phyloP scores from a whole-genome alignment of 768 basidiomycete species.

The Amyloporia xantha region DNA sequence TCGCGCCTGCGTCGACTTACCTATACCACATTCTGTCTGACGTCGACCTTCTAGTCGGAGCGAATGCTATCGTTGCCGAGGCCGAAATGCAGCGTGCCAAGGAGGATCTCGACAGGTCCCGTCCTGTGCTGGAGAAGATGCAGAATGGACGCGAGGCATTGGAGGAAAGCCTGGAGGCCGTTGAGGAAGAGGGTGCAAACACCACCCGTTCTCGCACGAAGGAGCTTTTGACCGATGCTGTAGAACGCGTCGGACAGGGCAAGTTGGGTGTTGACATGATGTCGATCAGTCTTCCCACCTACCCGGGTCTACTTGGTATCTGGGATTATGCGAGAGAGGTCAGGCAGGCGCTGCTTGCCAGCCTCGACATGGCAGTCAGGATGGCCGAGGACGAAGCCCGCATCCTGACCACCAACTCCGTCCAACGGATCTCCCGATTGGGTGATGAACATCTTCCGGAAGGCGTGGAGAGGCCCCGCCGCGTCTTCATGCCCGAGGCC shows the following conservation, averaged over 20 bases:
- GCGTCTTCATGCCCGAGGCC: constrained; percentile 93
- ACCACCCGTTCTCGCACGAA: constrained; percentile 48
- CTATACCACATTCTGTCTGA: constrained; percentile 83
- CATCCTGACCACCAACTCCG: constrained; percentile 52
- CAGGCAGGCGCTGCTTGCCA: constrained; percentile 65
- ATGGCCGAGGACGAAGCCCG: constrained; percentile 83
- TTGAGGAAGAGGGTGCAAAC: constrained; percentile 72
- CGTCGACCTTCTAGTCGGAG: constrained; percentile 76
- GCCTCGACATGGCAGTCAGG: constrained; percentile 73
- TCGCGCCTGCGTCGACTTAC: constrained; percentile 89
- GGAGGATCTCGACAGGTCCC: constrained; percentile 56
- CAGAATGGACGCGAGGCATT: constrained; percentile 62
- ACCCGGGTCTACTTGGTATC: constrained; percentile 74
- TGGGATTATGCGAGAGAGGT: constrained; percentile 87
- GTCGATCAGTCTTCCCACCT: constrained; percentile 56
- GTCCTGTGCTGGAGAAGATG: constrained; percentile 88
- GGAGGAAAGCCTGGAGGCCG: constrained; percentile 72
- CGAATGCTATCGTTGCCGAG: constrained; percentile 84
- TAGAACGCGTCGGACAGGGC: constrained; percentile 75
- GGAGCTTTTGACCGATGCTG: constrained; percentile 52
- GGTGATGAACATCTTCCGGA: constrained; percentile 74
- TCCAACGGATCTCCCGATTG: constrained; percentile 58
- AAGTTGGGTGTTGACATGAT: constrained; percentile 51
- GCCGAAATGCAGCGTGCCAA: constrained; percentile 67
- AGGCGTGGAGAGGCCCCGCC: constrained; percentile 71